Conservation (phyloP, 2,329 filamentous ascomycete genomes). For the Verruconis gallopava region DNA sequence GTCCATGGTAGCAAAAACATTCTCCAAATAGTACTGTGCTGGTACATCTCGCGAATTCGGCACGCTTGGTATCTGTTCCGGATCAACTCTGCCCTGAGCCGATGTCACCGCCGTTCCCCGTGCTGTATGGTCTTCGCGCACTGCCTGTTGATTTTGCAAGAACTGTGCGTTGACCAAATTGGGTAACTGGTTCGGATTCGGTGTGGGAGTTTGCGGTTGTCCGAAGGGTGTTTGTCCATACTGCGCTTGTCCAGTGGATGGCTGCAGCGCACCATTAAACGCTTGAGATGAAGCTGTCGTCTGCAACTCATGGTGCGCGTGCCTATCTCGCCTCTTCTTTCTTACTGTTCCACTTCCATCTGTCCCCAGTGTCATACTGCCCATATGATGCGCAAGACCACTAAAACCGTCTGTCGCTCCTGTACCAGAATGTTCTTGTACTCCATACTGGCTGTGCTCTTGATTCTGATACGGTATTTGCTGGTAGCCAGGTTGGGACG, state of each 20-base stretch:
- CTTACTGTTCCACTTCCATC: constrained; percentile 34
- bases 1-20: constrained; percentile 92
- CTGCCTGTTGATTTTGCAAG: constrained; percentile 24
- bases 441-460: constrained; percentile 30
- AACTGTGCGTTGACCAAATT: constrained; percentile 43
- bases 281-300: constrained; percentile 54
- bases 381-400: constrained; percentile 60
- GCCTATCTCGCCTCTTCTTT: constrained; percentile 80
- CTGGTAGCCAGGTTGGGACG: constrained; percentile 11
- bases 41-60: constrained; percentile 71
- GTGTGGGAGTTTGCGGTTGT: constrained; percentile 27
- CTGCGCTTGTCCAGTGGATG: constrained; percentile 40
- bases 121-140: constrained; percentile 6
- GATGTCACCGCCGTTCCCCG: constrained; percentile 33
- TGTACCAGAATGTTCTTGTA: constrained; percentile 20
- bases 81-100: constrained; percentile 65
- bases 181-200: constrained; percentile 48
- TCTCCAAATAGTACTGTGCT: constrained; percentile 71
- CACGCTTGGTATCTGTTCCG: constrained; percentile 86
- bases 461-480: constrained; percentile 18
- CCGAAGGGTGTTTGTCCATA: constrained; percentile 25
- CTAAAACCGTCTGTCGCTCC: constrained; percentile 21
- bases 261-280: constrained; percentile 57
- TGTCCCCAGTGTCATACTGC: constrained; percentile 54
- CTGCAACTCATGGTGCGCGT: constrained; percentile 81